These are phyloP conservation scores for Pascua guehoae DNA, from an alignment of 1,284 basidiomycete genomes.

Conservation along the genomic window DNA sequence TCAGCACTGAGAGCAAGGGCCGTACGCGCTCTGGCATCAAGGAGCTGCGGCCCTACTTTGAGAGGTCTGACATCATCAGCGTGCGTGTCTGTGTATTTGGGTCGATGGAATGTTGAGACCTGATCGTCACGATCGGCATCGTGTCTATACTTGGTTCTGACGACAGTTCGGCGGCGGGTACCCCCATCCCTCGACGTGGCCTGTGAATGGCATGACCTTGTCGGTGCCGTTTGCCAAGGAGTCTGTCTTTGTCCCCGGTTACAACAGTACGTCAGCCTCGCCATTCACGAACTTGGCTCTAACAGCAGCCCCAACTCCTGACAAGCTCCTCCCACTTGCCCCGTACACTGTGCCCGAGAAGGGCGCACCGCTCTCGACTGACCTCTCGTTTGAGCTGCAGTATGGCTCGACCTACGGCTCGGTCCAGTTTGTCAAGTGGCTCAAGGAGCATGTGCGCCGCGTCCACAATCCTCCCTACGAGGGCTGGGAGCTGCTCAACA, in stretches of 20 bases:
- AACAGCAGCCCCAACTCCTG: conserved; percentile 19
- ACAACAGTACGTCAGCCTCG: conserved; percentile 22
- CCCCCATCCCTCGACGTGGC: conserved; percentile 37
- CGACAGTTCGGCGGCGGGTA: conserved; percentile 37
- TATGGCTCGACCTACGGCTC: conserved; percentile 35
- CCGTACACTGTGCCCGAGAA: conserved; percentile 23
- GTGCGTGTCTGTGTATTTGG: conserved; percentile 12
- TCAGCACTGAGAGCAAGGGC: conserved; percentile 17
- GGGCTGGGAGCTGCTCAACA: conserved; percentile 32
- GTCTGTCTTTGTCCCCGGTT: conserved; percentile 37
- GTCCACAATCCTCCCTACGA: conserved; percentile 30
- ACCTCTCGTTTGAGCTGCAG: conserved; percentile 35
- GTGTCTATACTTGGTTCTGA: neutral
- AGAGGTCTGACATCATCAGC: conserved; percentile 29
- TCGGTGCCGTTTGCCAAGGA: conserved; percentile 35
- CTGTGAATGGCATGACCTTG: conserved; percentile 39
- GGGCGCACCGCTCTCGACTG: conserved; percentile 23
- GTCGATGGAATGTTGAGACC: neutral
- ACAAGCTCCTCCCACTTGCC: conserved; percentile 25
- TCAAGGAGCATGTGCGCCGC: conserved; percentile 31
- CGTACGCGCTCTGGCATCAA: conserved; percentile 23
- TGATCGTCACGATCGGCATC: neutral
- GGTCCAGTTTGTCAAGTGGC: conserved; percentile 28
- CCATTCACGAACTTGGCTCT: neutral
- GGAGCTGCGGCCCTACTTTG: conserved; percentile 25